Evolutionary conservation across 176 grass and related monocot species (phyloP).

Genomic region (Eragrostis curvula): DNA sequence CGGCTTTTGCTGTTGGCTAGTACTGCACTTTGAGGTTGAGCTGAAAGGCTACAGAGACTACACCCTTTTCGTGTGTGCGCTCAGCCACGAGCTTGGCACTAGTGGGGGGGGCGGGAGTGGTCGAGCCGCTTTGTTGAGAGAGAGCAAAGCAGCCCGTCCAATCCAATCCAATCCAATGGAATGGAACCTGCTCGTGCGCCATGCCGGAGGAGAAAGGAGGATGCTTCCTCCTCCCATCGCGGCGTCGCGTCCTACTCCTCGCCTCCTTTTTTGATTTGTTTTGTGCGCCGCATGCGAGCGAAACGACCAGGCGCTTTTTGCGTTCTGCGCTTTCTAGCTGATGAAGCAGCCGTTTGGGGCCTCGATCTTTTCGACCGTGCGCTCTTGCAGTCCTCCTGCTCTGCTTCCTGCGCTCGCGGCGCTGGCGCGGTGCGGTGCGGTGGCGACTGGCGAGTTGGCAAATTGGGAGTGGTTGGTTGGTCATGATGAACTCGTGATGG

Average conservation of each 20-base stretch:
- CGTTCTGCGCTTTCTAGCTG: too few relatives aligned
- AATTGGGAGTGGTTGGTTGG: background rate
- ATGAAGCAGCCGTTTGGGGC: too few relatives aligned
- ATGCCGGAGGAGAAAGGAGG: background rate
- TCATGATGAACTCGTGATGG: background rate
- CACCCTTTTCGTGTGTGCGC: background rate
- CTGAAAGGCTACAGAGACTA: background rate
- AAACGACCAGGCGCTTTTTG: too few relatives aligned
- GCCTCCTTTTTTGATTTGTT: background rate
- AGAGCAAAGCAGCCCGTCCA: background rate
- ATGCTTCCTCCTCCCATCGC: background rate
- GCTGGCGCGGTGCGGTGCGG: too few relatives aligned
- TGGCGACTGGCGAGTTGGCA: background rate
- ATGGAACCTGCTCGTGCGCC: background rate
- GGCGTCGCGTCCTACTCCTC: background rate
- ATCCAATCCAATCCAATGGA: background rate
- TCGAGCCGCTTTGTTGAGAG: background rate
- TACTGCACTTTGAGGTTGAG: background rate
- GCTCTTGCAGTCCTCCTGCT: too few relatives aligned
- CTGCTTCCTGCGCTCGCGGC: too few relatives aligned
- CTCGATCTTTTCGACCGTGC: too few relatives aligned
- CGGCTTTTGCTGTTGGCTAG: background rate
- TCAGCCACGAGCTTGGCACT: slow-evolving; percentile 1
- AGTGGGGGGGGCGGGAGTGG: background rate
- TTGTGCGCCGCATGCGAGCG: background rate